phyloP scores from a whole-genome alignment of 1,284 basidiomycete species.

The Caloboletus inedulis region DNA sequence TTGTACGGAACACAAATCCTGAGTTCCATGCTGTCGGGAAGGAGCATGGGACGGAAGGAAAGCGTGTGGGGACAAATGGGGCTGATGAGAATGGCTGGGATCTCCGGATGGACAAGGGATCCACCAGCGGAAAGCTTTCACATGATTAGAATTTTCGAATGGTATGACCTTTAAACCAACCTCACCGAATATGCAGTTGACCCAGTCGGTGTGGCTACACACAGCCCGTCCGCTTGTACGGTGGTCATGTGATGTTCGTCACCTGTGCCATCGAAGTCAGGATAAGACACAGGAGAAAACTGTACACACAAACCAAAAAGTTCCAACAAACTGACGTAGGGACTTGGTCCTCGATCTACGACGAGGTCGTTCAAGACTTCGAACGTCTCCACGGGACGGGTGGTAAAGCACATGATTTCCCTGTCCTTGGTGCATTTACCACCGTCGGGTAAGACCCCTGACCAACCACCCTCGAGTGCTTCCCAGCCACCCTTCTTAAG shows the following conservation, averaged over 20 bases:
- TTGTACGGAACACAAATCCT: conserved; percentile 98
- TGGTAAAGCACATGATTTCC: conserved; percentile 98
- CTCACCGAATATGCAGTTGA: conserved; percentile 96
- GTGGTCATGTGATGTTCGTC: conserved; percentile 99
- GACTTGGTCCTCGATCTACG: conserved; percentile 96
- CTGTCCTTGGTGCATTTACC: conserved; percentile 71
- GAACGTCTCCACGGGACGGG: conserved; percentile 93
- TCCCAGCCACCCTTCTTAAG: conserved; percentile 91
- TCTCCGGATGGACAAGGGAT: conserved; percentile 96
- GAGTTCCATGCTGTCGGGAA: conserved; percentile 98
- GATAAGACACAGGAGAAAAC: neutral
- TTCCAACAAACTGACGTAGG: conserved; percentile 94
- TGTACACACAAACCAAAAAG: conserved; percentile 75
- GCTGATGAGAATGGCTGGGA: conserved; percentile 94
- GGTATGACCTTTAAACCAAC: neutral
- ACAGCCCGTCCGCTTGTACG: conserved; percentile 96
- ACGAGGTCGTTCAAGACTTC: conserved; percentile 98
- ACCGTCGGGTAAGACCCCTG: conserved; percentile 40
- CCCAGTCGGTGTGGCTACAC: conserved; percentile 94
- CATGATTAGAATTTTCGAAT: conserved; percentile 14
- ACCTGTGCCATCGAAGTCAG: conserved; percentile 47
- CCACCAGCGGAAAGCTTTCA: conserved; percentile 90
- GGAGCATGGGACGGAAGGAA: conserved; percentile 97
- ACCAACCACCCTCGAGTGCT: conserved; percentile 78
- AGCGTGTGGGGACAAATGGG: conserved; percentile 99